Evolutionary conservation across 1,284 basidiomycete genomes (phyloP), one percentile per base, ranked within the genome.

Genomic region (Cutaneotrichosporon dermatis): DNA sequence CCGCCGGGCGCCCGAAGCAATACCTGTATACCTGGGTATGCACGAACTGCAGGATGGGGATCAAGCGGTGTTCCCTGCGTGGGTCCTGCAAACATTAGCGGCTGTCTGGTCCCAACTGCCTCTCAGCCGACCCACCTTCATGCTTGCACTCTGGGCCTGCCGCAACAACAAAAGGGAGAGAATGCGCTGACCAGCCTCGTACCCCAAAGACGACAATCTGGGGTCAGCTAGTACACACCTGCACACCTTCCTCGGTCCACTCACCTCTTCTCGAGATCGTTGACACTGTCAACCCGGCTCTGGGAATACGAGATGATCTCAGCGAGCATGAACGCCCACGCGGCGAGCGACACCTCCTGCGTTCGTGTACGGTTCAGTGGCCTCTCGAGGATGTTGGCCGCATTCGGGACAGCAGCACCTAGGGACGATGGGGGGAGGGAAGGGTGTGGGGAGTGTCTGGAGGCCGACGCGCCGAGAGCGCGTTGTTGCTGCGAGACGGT

Each of bases 301-400:
- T 99, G 95, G 1, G 91, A 94, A 76, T 99, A 99, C 72, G 92
- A 88, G 1, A 97, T 86, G 16, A 93, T 82, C 78, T 96, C 92
- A 7, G 89, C 89, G 77, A 96, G 92, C 63, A 96, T 81, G 72
- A 95, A 96, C 0, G 88, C 84, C 76, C 90, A 93, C 1, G 91
- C 87, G 3, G 87, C 84, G 2, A 86, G 81, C 16, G 89, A 88
- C 53, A 94, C 90, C 73, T 96, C 91, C 5, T 86, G 78, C 1
- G 85, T 83, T 54, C 88, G 84, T 4, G 89, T 85, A 80, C 90
- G 91, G 81, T 89, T 92, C 63, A 94, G 80, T 54, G 84, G 86
- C 62, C 92, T 82, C 68, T 95, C 92, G 77, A 93, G 89, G 60
- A 95, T 74, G 57, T 59, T 61, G 25, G 52, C 15, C 3, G 36